Evolutionary conservation across 2,329 filamentous ascomycete genomes (phyloP), one percentile per base, ranked within the genome.

Genomic region (Sphaerulina populicola): DNA sequence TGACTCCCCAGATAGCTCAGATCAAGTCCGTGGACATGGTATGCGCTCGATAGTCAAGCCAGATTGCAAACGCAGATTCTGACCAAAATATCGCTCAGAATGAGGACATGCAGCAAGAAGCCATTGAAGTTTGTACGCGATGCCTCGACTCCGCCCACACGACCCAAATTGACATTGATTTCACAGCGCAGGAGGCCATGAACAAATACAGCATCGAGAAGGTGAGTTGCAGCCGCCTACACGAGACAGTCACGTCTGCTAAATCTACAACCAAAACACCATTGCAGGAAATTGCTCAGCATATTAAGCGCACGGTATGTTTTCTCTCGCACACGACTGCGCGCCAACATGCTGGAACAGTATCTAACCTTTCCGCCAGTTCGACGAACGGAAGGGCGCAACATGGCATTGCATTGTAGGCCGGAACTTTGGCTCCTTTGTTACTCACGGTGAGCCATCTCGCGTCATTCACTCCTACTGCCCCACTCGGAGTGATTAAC

Each of bases 321-420:
- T 21, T 27, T 14, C 27, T 10, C 15, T 29, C 30, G 35, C 3
- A 14, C 42, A 8, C 41, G 43, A 10, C 29, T 27, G 9, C 9
- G 11, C 31, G 5, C 37, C 8, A 39, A 15, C 35, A 35, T 33
- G 11, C 21, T n/a, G 23, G 30, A 42, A 14, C 37, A 36, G 27
- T 11, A 41, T 50, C 52, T 54, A 12, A 54, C 35, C 27, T 18
- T 10, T 35, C 11, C n/a, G 15, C 64, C 41, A 97, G 91, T 97
- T 98, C 66, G 93, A 98, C 70, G 86, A 88, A 66, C 85, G 90
- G 68, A 96, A 96, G 76, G 93, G 93, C 33, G 90, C 91, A 57
- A 98, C 93, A 69, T 98, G 91, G 93, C 93, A 98, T 74, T 98
- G 93, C 74, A 96, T 98, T 62, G 93, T 98, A 31, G 93, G 93